Evolutionary conservation across 306 rosid genomes (phyloP).

Genomic region (Coriaria nepalensis): DNA sequence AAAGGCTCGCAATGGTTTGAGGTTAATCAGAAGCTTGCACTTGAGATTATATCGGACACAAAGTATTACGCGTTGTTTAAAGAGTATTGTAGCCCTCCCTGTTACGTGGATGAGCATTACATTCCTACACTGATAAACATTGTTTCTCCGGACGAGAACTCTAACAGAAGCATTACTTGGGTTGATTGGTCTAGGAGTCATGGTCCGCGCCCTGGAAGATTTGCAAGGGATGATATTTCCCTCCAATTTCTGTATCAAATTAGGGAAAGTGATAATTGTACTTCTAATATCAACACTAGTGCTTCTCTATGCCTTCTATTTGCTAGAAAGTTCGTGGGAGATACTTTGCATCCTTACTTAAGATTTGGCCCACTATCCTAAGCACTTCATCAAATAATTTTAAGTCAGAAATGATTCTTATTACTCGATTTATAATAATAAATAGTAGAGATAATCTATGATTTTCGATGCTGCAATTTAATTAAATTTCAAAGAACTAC

Average conservation of each 20-base stretch:
- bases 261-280: slow-evolving; percentile 26
- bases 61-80: slow-evolving; percentile 26
- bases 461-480: no score
- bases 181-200: slow-evolving; percentile 46
- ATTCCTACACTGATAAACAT: slow-evolving; percentile 33
- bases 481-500: no score
- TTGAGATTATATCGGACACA: slow-evolving; percentile 25
- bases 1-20: slow-evolving; percentile 55
- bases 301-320: slow-evolving; percentile 29
- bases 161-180: slow-evolving; percentile 38
- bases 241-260: slow-evolving; percentile 20
- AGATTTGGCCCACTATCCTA: slow-evolving; percentile 8
- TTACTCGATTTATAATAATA: no score
- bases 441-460: no score
- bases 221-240: slow-evolving; percentile 22
- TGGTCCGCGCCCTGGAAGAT: slow-evolving; percentile 43
- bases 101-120: slow-evolving; percentile 48
- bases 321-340: slow-evolving; percentile 29
- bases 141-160: slow-evolving; percentile 18
- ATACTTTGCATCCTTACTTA: slow-evolving; percentile 22
- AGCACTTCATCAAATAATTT: background rate
- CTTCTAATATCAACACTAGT: slow-evolving; percentile 2
- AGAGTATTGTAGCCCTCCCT: slow-evolving; percentile 31
- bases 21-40: slow-evolving; percentile 20
- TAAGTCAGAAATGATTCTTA: no score